Percentiles rank a stretch among this genome's conserved stretches.
phyloP scores from a whole-genome alignment of 345 rosid species.

The Boechera divaricarpa region DNA sequence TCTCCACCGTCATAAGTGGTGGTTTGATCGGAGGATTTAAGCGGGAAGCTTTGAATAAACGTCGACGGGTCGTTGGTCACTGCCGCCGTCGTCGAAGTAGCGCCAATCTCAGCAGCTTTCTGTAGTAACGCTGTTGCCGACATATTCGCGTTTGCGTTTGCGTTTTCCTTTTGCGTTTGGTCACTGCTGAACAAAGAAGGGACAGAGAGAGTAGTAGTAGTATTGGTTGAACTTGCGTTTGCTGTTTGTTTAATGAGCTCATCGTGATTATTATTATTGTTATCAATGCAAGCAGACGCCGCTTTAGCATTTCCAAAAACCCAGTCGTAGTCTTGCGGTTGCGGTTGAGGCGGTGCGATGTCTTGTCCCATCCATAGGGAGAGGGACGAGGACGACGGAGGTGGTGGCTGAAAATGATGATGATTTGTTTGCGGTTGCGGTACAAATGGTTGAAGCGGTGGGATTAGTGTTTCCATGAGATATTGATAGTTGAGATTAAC shows the following conservation, averaged over 20 bases:
- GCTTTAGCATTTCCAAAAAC: slow-evolving; percentile 50
- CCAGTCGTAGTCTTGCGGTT: slow-evolving; percentile 52
- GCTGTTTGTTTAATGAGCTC: slow-evolving; percentile 41
- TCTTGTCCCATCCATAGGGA: slow-evolving; percentile 50
- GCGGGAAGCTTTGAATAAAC: slow-evolving; percentile 59
- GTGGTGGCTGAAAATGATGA: slow-evolving; percentile 26
- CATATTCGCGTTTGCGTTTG: slow-evolving; percentile 61
- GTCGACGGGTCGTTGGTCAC: slow-evolving; percentile 45
- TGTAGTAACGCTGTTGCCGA: slow-evolving; percentile 96
- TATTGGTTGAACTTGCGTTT: slow-evolving; percentile 37
- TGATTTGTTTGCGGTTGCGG: slow-evolving; percentile 24
- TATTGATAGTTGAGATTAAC: slow-evolving; percentile 58
- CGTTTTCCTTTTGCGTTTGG: slow-evolving; percentile 46
- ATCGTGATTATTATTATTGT: slow-evolving; percentile 21
- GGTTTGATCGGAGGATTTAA: slow-evolving; percentile 48
- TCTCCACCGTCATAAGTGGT: slow-evolving; percentile 49
- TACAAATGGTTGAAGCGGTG: slow-evolving; percentile 58
- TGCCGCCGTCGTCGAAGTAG: slow-evolving; percentile 47
- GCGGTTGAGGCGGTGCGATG: slow-evolving; percentile 31
- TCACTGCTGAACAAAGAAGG: slow-evolving; percentile 81
- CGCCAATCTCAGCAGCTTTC: slow-evolving; percentile 94
- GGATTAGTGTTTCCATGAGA: slow-evolving; percentile 55
- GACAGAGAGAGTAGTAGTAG: slow-evolving; percentile 52
- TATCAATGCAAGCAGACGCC: slow-evolving; percentile 20
- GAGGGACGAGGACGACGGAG: slow-evolving; percentile 34